These are phyloP conservation scores for Pythium rishiriense DNA, from an alignment of 352 stramenopile genomes.

Conservation along the genomic window DNA sequence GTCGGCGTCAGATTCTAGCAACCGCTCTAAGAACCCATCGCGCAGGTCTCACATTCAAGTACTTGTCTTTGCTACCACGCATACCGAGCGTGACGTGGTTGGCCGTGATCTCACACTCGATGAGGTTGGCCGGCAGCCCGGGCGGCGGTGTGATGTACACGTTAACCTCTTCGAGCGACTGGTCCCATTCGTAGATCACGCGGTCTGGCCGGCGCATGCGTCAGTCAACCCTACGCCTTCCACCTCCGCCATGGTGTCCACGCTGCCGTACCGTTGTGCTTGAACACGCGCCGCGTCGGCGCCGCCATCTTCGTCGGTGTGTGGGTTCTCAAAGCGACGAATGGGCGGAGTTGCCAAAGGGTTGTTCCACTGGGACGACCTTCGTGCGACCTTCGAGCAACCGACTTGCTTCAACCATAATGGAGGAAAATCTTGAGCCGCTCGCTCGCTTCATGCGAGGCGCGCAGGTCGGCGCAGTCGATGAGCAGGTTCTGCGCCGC, in stretches of 20 bases:
- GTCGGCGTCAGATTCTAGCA: neutral
- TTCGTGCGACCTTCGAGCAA: slow-evolving; percentile 41
- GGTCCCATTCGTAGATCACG: slow-evolving; percentile 97
- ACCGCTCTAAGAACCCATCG: neutral
- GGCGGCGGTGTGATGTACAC: slow-evolving; percentile 93
- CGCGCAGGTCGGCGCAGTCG: slow-evolving; percentile 45
- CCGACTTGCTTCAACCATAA: slow-evolving; percentile 45
- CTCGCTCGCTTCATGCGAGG: slow-evolving; percentile 46
- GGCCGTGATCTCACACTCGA: slow-evolving; percentile 89
- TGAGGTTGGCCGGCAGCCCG: slow-evolving; percentile 74
- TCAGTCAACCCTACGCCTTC: no score
- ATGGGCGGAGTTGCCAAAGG: slow-evolving; percentile 1
- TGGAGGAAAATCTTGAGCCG: slow-evolving; percentile 78
- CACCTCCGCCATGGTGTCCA: neutral
- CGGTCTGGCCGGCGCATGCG: slow-evolving; percentile 39
- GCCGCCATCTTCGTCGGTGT: slow-evolving; percentile 34
- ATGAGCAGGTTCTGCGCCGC: slow-evolving; percentile 70
- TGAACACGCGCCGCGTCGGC: slow-evolving; percentile 56
- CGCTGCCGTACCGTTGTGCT: slow-evolving; percentile 51
- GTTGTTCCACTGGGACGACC: slow-evolving; percentile 5
- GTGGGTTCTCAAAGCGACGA: neutral
- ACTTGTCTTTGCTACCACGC: slow-evolving; percentile 86
- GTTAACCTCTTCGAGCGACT: slow-evolving; percentile 94
- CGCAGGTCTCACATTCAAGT: slow-evolving; percentile 80
- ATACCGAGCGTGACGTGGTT: slow-evolving; percentile 91